Evolutionary conservation across 495 filamentous ascomycete species (phyloP).

Genomic region (Penicillium salamii): DNA sequence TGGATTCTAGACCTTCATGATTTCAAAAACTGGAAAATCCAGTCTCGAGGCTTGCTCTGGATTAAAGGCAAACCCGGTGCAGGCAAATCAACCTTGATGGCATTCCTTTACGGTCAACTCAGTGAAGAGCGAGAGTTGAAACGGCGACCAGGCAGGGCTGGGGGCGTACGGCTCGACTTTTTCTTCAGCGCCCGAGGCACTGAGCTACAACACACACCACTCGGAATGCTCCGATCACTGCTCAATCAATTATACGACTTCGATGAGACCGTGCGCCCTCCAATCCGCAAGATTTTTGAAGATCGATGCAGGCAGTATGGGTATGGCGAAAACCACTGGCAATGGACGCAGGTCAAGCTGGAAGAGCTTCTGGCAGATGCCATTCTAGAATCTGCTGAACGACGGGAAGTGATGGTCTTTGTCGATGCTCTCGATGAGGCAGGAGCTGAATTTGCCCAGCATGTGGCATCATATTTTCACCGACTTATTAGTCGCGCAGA

Average conservation of each 20-base stretch:
- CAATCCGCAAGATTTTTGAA: constrained; percentile 6
- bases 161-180: constrained; percentile 1
- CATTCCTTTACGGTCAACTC: constrained; percentile 10
- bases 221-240: constrained; percentile 11
- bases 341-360: constrained; percentile 13
- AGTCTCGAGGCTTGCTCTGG: constrained; percentile 32
- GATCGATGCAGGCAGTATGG: constrained; percentile 12
- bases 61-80: constrained; percentile 48
- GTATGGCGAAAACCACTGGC: constrained; percentile 6
- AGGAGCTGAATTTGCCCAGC: constrained; percentile 7
- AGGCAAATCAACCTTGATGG: constrained; percentile 47
- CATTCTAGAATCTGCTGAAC: constrained; percentile 4
- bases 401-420: constrained; percentile 6
- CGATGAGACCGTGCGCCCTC: background rate
- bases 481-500: background rate
- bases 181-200: constrained; percentile 10
- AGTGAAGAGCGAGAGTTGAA: background rate
- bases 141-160: background rate
- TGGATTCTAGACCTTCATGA: too few species aligned
- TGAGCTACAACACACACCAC: constrained; percentile 2
- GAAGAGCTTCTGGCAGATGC: constrained; percentile 7
- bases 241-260: constrained; percentile 3
- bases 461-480: constrained; percentile 9
- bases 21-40: constrained; percentile 20
- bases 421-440: constrained; percentile 24